Evolutionary conservation across 306 rosid species (phyloP).

Genomic region (Lotus japonicus): DNA sequence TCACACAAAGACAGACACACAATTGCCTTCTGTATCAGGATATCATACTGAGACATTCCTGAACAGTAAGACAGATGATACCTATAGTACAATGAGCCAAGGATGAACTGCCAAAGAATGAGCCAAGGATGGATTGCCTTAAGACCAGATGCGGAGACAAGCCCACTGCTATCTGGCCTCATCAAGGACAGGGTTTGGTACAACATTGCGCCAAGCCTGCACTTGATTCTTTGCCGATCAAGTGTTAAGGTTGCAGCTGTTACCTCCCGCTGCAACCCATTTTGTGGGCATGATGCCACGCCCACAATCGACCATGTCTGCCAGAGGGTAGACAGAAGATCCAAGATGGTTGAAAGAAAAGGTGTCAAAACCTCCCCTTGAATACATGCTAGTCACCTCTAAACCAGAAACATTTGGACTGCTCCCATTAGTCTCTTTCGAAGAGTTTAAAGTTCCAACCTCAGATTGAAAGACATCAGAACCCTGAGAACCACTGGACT

Average conservation of each 20-base stretch:
- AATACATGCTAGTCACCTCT: constrained; percentile 73
- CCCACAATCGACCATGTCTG: constrained; percentile 43
- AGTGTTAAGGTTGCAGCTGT: constrained; percentile 63
- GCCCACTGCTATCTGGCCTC: constrained; percentile 40
- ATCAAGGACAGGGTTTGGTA: constrained; percentile 31
- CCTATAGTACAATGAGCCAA: constrained; percentile 51
- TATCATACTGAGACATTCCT: constrained; percentile 14
- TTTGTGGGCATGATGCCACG: constrained; percentile 54
- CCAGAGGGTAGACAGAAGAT: constrained; percentile 38
- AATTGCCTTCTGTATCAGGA: constrained; percentile 18
- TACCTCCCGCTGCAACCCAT: constrained; percentile 72
- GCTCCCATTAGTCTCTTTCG: constrained; percentile 56
- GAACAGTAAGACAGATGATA: constrained; percentile 21
- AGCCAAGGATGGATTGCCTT: constrained; percentile 53
- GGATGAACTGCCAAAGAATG: constrained; percentile 56
- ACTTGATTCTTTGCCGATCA: constrained; percentile 33
- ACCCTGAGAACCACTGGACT: constrained; percentile 51
- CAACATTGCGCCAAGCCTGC: constrained; percentile 35
- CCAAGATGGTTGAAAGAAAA: constrained; percentile 50
- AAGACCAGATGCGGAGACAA: constrained; percentile 47
- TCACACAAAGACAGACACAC: constrained; percentile 25
- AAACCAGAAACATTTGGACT: constrained; percentile 56
- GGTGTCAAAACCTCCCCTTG: constrained; percentile 40
- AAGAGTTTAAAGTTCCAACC: constrained; percentile 58
- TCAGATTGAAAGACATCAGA: constrained; percentile 71